Base-by-base conservation (phyloP, 2,329 filamentous ascomycete species). In the Neoscytalidium dimidiatum region DNA sequence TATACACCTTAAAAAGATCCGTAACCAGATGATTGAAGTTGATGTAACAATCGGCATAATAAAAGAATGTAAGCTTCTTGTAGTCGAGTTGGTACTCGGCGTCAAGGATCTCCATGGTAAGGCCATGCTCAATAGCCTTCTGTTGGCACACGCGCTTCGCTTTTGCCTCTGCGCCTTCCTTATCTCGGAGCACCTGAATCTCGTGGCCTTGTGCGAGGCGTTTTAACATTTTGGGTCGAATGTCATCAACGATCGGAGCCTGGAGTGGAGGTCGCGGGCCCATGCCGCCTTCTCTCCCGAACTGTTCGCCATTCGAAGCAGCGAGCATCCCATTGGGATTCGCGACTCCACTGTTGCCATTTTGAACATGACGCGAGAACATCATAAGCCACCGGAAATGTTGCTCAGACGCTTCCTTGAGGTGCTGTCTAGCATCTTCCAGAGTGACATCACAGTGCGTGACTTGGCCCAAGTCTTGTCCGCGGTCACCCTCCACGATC, bases 301-400 rank as follows among this genome's bases (percentile, higher is more conserved):
- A 88, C 67, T 88, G 87, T 66, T 89, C 80, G 51, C 86, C 85
- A 70, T 85, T 88, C 14, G 89, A 81, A 14, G 86, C 85, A 9
- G 89, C 85, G 78, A 90, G 84, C 61, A 89, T 82, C 29, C 89
- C 88, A 60, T 85, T 84, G 38, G 85, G 84, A 6, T 85, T 80
- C 26, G 86, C 84, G 6, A 53, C 58, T 23, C 38, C 33, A 21
- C 56, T 63, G 44, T 56, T 41, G 28, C 61, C 43, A 43, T 31
- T 35, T 51, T 67, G 62, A 31, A 66, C 56, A 14, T 67, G 63
- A 6, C 93, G 90, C 1, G 93, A 97, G 77, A 97, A 99, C 91
- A 98, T 95, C 91, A 98, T 97, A 62, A 99, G 85, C 92, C 94
- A 98, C 73, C 93, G 94, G 80, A 97, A 97, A 76, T 99, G 95